phyloP scores from a whole-genome alignment of 257 asterid genomes.

The Fraxinus excelsior region DNA sequence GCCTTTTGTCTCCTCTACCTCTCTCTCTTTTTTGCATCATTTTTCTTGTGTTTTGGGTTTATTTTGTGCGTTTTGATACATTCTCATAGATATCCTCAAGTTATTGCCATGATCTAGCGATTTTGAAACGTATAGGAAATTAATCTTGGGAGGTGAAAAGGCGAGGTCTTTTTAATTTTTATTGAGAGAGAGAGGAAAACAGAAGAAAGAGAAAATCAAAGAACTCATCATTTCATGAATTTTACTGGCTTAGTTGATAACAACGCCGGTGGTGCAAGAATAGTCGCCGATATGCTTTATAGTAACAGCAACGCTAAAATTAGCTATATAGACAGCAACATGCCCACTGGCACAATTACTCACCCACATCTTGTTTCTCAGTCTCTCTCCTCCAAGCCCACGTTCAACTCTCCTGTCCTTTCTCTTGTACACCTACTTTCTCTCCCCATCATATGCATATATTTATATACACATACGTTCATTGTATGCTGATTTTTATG shows the following conservation, averaged over 20 bases:
- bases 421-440: slow-evolving; percentile 60
- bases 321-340: slow-evolving; percentile 22
- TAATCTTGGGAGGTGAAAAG: not conserved
- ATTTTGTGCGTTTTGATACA: not conserved
- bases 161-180: not conserved
- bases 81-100: not conserved
- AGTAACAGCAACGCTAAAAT: slow-evolving; percentile 27
- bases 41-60: slow-evolving; percentile 1
- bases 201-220: slow-evolving; percentile 2
- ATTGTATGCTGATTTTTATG: slow-evolving; percentile 1
- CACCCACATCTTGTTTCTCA: slow-evolving; percentile 57
- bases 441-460: not conserved
- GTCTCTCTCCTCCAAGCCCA: slow-evolving; percentile 53
- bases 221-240: slow-evolving; percentile 63
- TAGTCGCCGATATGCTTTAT: slow-evolving; percentile 55
- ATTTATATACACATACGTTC: not conserved
- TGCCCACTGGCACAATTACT: slow-evolving; percentile 55
- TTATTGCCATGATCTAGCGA: slow-evolving; percentile 6
- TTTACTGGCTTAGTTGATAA: slow-evolving; percentile 84
- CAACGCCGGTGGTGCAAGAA: slow-evolving; percentile 63
- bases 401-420: slow-evolving; percentile 85
- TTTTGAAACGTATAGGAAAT: slow-evolving; percentile 8
- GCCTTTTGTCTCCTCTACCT: not conserved
- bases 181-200: not conserved
- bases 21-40: not conserved